These are phyloP conservation scores for Zymoseptoria crescenta DNA, from an alignment of 2,329 filamentous ascomycete genomes.

Conservation along the genomic window DNA sequence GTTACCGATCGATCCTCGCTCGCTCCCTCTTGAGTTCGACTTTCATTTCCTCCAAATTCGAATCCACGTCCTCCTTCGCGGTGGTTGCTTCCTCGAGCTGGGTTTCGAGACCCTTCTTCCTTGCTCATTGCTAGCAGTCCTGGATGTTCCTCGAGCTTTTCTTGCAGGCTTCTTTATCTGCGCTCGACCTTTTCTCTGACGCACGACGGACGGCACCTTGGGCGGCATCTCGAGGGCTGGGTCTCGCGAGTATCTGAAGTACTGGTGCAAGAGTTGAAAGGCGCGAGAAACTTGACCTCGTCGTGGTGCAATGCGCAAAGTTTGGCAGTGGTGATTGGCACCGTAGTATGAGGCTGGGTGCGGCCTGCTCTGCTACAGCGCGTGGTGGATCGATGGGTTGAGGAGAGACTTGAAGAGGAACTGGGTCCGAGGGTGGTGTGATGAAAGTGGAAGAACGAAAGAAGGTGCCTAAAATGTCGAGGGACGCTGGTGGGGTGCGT, in stretches of 20 bases:
- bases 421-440: not conserved
- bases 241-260: too few relatives aligned
- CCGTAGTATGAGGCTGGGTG: not conserved
- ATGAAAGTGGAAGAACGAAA: not conserved
- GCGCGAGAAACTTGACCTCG: not conserved
- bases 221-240: too few relatives aligned
- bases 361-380: not conserved
- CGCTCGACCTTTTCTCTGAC: too few relatives aligned
- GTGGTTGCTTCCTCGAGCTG: too few relatives aligned
- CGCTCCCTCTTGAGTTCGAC: too few relatives aligned
- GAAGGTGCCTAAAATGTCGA: not conserved
- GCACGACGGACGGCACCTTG: too few relatives aligned
- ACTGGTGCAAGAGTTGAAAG: too few relatives aligned
- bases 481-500: not conserved
- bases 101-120: too few relatives aligned
- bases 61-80: too few relatives aligned
- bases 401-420: not conserved
- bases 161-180: too few relatives aligned
- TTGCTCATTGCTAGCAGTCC: not conserved
- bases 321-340: not conserved
- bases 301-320: not conserved
- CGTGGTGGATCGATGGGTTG: not conserved
- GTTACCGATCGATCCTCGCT: too few relatives aligned
- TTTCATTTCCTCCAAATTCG: too few relatives aligned
- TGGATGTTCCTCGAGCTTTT: not conserved